Evolutionary conservation across 2,329 filamentous ascomycete species (phyloP).

Genomic region (Venturia pyrina): DNA sequence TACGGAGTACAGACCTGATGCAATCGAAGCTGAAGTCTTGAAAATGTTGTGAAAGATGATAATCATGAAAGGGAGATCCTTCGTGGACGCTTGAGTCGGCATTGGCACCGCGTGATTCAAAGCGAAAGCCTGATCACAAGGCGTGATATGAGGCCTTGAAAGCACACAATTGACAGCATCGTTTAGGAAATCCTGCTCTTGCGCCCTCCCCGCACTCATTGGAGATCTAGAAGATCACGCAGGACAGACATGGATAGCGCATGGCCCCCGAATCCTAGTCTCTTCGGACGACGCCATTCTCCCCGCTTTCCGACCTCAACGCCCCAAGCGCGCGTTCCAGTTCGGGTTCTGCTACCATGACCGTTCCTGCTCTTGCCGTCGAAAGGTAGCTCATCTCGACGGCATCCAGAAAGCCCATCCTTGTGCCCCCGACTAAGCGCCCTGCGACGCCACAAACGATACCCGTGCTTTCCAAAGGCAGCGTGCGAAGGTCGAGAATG

Average conservation of each 20-base stretch:
- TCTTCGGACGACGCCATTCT: background rate
- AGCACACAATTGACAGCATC: background rate
- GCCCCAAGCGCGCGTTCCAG: conserved; percentile 64
- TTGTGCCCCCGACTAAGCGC: conserved; percentile 62
- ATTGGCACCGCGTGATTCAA: background rate
- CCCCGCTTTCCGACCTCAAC: conserved; percentile 28
- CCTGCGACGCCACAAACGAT: conserved; percentile 93
- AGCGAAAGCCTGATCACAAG: background rate
- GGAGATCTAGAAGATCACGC: background rate
- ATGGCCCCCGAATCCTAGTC: background rate
- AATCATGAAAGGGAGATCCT: background rate
- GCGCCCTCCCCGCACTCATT: background rate
- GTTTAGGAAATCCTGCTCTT: background rate
- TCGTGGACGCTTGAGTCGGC: background rate
- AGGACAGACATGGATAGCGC: background rate
- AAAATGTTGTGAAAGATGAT: background rate
- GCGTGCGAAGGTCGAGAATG: conserved; percentile 68
- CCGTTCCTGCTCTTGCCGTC: conserved; percentile 78
- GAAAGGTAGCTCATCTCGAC: conserved; percentile 85
- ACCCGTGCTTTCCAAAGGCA: conserved; percentile 81
- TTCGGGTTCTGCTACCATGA: conserved; percentile 71
- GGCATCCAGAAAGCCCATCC: conserved; percentile 27
- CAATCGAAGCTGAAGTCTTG: background rate
- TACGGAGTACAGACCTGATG: background rate
- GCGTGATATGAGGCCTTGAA: background rate